These are phyloP conservation scores for Esteya vermicola DNA, from an alignment of 2,329 filamentous ascomycete genomes.

Conservation along the genomic window DNA sequence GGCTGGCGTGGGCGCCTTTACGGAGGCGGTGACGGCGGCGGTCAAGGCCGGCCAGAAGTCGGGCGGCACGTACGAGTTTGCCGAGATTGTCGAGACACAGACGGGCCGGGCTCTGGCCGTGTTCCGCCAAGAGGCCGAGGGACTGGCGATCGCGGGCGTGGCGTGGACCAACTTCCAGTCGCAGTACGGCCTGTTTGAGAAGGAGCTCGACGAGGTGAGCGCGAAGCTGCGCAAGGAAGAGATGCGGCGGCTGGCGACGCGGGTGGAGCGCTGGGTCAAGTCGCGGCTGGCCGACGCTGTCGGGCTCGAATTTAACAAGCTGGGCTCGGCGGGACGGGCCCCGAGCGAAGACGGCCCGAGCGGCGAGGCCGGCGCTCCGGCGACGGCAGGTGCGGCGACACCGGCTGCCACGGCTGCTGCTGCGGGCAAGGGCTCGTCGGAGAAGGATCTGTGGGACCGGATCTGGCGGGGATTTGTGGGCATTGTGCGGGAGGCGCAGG, in stretches of 20 bases:
- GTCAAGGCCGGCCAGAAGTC: slow-evolving; percentile 92
- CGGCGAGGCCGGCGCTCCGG: slow-evolving; percentile 25
- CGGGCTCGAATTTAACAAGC: slow-evolving; percentile 88
- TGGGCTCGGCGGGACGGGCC: slow-evolving; percentile 76
- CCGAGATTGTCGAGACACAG: slow-evolving; percentile 76
- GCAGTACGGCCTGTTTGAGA: slow-evolving; percentile 67
- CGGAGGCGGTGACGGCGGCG: slow-evolving; percentile 68
- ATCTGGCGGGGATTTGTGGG: slow-evolving; percentile 79
- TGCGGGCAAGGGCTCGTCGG: slow-evolving; percentile 49
- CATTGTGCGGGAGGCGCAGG: slow-evolving; percentile 74
- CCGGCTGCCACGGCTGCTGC: too few relatives aligned
- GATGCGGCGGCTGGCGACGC: slow-evolving; percentile 80
- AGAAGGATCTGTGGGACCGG: slow-evolving; percentile 89
- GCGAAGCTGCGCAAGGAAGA: slow-evolving; percentile 79
- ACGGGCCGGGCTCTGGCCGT: slow-evolving; percentile 60
- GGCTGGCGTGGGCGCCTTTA: slow-evolving; percentile 69
- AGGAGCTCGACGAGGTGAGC: slow-evolving; percentile 84
- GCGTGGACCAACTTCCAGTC: slow-evolving; percentile 79
- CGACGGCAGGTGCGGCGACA: background rate
- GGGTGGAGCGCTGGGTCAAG: slow-evolving; percentile 88
- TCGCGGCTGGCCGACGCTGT: slow-evolving; percentile 77
- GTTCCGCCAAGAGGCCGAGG: slow-evolving; percentile 64
- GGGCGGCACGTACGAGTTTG: slow-evolving; percentile 83
- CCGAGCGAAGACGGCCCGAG: slow-evolving; percentile 67
- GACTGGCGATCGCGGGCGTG: slow-evolving; percentile 63